Conservation (phyloP, 495 filamentous ascomycete species). For the Aspergillus conjunctus region DNA sequence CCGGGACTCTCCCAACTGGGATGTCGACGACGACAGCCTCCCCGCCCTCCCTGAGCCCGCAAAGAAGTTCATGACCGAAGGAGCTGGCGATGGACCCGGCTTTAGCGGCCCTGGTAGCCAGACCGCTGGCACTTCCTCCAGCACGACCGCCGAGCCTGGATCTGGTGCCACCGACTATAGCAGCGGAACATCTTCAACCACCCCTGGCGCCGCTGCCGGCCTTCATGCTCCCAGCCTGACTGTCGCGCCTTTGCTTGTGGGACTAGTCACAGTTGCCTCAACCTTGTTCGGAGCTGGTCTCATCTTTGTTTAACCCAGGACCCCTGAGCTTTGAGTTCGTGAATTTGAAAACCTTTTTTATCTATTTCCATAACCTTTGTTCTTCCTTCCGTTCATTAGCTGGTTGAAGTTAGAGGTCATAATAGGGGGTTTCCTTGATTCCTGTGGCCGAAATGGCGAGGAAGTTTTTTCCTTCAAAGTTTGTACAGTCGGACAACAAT, state of each 20-base stretch:
- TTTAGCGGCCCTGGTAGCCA: constrained; percentile 74
- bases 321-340: neutral
- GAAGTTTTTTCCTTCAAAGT: neutral
- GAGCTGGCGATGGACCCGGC: constrained; percentile 73
- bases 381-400: constrained; percentile 26
- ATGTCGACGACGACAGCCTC: constrained; percentile 66
- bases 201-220: constrained; percentile 47
- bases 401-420: constrained; percentile 8
- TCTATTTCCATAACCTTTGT: constrained; percentile 18
- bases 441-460: neutral
- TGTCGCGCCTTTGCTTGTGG: constrained; percentile 56
- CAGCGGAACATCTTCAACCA: constrained; percentile 14
- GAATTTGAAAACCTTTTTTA: constrained; percentile 12
- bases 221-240: constrained; percentile 49
- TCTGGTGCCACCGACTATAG: constrained; percentile 48
- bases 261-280: constrained; percentile 57
- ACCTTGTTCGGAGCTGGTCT: constrained; percentile 67
- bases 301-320: constrained; percentile 37
- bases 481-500: constrained; percentile 27
- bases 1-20: constrained; percentile 65
- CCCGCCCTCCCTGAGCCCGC: constrained; percentile 75
- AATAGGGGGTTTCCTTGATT: constrained; percentile 3
- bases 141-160: constrained; percentile 62
- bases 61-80: constrained; percentile 66
- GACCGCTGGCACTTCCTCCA: constrained; percentile 62